These are phyloP conservation scores for Alloteropsis angusta DNA, from an alignment of 202 grass and related monocot species.

Conservation along the genomic window DNA sequence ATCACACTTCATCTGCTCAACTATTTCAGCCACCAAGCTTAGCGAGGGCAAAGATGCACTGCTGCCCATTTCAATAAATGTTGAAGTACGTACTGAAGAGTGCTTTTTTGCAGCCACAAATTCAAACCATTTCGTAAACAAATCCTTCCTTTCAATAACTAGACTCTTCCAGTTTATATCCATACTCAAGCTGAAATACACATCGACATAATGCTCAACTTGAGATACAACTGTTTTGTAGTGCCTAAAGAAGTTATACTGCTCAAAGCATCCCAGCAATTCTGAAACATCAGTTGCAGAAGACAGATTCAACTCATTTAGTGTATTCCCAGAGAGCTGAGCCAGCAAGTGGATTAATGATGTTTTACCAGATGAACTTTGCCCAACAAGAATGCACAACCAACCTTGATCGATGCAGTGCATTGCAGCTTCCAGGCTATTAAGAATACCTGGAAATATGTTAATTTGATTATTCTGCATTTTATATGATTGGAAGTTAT, in stretches of 20 bases:
- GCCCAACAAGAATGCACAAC: constrained; percentile 89
- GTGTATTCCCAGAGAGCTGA: constrained; percentile 76
- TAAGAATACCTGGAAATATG: constrained; percentile 58
- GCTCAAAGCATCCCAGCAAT: constrained; percentile 91
- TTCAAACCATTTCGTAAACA: constrained; percentile 78
- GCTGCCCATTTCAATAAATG: constrained; percentile 39
- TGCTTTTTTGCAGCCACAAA: constrained; percentile 55
- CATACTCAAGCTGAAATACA: constrained; percentile 68
- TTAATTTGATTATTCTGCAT: constrained; percentile 51
- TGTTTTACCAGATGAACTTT: constrained; percentile 85
- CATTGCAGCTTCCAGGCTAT: constrained; percentile 72
- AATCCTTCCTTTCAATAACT: constrained; percentile 45
- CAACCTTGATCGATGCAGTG: constrained; percentile 72
- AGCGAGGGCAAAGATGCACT: constrained; percentile 37
- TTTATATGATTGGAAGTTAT: constrained; percentile 51
- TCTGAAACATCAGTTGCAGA: constrained; percentile 89
- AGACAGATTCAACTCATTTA: constrained; percentile 84
- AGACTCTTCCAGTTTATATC: constrained; percentile 46
- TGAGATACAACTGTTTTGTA: constrained; percentile 59
- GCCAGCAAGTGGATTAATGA: constrained; percentile 83
- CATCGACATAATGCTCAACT: constrained; percentile 63
- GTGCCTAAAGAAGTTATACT: constrained; percentile 81
- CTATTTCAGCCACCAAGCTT: constrained; percentile 51
- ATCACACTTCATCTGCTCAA: constrained; percentile 66
- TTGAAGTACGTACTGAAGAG: constrained; percentile 26